A percentile compares a stretch with the other conserved stretches of the same genome.
These are phyloP conservation scores for Scedosporium apiospermum DNA, from an alignment of 2,329 filamentous ascomycete genomes.

Conservation along the genomic window DNA sequence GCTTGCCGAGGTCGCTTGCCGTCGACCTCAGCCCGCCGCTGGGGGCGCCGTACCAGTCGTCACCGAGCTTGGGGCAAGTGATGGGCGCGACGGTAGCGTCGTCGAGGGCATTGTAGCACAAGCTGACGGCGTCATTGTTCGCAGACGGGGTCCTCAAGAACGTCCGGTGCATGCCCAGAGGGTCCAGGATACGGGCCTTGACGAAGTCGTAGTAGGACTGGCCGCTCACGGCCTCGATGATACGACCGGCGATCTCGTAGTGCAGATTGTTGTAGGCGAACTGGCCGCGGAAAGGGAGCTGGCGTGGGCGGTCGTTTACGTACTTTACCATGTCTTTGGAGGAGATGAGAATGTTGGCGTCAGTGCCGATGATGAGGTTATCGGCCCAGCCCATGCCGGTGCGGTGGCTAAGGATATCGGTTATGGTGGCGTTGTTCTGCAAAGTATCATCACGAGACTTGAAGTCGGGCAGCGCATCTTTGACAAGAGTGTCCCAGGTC, in stretches of 20 bases:
- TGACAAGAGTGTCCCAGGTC: slow-evolving; percentile 14
- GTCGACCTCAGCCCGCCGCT: slow-evolving; percentile 6
- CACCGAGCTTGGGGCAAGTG: not conserved
- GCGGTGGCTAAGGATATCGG: slow-evolving; percentile 17
- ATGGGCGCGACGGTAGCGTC: not conserved
- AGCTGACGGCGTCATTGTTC: not conserved
- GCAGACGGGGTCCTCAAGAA: not conserved
- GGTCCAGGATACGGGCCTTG: slow-evolving; percentile 13
- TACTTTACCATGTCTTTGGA: not conserved
- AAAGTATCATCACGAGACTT: slow-evolving; percentile 12
- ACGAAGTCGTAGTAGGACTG: slow-evolving; percentile 15
- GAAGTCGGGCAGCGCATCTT: slow-evolving; percentile 15
- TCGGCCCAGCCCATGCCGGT: slow-evolving; percentile 12
- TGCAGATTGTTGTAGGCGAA: slow-evolving; percentile 18
- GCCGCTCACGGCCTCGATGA: slow-evolving; percentile 14
- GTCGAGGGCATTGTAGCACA: not conserved
- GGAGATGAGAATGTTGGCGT: slow-evolving; percentile 7
- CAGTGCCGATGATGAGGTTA: slow-evolving; percentile 7
- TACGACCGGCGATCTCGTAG: slow-evolving; percentile 14
- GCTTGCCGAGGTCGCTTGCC: slow-evolving; percentile 5
- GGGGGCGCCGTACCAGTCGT: not conserved
- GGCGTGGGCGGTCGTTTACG: slow-evolving; percentile 2
- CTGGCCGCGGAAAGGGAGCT: slow-evolving; percentile 1
- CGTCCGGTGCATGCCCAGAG: slow-evolving; percentile 17
- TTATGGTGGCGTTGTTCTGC: slow-evolving; percentile 12